Base-by-base conservation (phyloP, 768 basidiomycete genomes). In the Lactarius hengduanensis region DNA sequence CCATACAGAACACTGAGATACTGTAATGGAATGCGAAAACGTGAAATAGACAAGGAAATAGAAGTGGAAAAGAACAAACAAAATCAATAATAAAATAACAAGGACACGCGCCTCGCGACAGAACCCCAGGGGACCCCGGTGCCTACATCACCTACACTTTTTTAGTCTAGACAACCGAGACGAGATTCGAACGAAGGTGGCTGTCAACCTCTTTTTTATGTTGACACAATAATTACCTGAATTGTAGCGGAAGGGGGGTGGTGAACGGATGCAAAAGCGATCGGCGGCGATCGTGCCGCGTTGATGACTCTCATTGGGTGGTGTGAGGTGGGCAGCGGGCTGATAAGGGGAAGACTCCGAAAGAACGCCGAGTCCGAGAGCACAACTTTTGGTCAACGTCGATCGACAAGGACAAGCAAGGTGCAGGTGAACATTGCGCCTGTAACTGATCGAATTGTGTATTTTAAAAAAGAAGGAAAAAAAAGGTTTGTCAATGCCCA, bases 271-370 rank as follows among this genome's bases (percentile, higher is more conserved):
- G 15, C 65, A 59, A 62, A 56, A 62, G 18, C 30, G 65, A 66
- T 66, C 65, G 65, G 61, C 50, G 18, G 61, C 40, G 65, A 66
- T 66, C 65, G 57, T 66, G 65, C 61, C 57, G 57, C 57, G n/a
- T 57, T 53, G 22, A 62, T 55, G 36, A 26, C 20, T n/a, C 4
- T 18, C 36, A 38, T 38, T 38, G 11, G 36, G 36, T 40, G 15
- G 18, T 32, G 32, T 32, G 32, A 32, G 32, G 32, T 34, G 43
- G 11, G 28, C n/a, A 43, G n/a, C 7, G 11, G 30, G 59, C 34
- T 56, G 50, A 60, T 60, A 59, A 60, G n/a, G n/a, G 45, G 43
- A 41, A 9, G n/a, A 13, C 54, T 22, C 30, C n/a, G 54, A 34
- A 63, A 26, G 50, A 30, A 28, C 20, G 40, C 55, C 30, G 55